Evolutionary conservation across 129 eudicot species (phyloP), one percentile per base, ranked within the genome.

Genomic region (Helichrysum umbraculigerum): DNA sequence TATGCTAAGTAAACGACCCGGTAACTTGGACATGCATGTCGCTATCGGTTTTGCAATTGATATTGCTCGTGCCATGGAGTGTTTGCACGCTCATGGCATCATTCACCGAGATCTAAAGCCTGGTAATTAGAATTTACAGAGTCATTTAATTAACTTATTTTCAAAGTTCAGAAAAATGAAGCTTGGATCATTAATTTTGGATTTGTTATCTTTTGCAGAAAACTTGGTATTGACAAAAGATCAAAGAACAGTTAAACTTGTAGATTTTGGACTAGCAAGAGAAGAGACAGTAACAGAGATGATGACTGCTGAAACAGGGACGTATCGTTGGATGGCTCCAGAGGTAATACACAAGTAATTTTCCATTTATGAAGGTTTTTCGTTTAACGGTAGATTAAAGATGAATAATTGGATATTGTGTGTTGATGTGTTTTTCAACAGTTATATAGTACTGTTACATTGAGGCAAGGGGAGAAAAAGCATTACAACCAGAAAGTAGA

Each of bases 221-320:
- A 88, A 88, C 58, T 81, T 88, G 78, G 83, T 86, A 7, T 83
- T 88, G 76, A 88, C 93, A n/a, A 88, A 83, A 73, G 90, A 88
- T 66, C 90, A 88, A 79, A 88, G 84, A 79, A 86, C 87, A 52
- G 78, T 88, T 41, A 88, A 88, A 62, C 90, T 88, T 41, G 93
- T 80, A 37, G 93, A 88, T 80, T 88, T 88, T 75, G 93, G 93
- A 72, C 69, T 88, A 64, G 93, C 93, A 68, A 88, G 93, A 82
- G 93, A 88, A 83, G 93, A 88, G 68, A 81, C 93, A 7, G 78
- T 88, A 42, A 88, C 93, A 37, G 93, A 88, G 83, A 88, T 86
- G 93, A 88, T 88, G 93, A 86, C 90, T 15, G 93, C 93, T 0
- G 93, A 88, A 77, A 88, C 93, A 7, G 93, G 93, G 57, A 88